Base-by-base conservation (phyloP, 768 basidiomycete genomes). In the Amanita pseudoporphyria region DNA sequence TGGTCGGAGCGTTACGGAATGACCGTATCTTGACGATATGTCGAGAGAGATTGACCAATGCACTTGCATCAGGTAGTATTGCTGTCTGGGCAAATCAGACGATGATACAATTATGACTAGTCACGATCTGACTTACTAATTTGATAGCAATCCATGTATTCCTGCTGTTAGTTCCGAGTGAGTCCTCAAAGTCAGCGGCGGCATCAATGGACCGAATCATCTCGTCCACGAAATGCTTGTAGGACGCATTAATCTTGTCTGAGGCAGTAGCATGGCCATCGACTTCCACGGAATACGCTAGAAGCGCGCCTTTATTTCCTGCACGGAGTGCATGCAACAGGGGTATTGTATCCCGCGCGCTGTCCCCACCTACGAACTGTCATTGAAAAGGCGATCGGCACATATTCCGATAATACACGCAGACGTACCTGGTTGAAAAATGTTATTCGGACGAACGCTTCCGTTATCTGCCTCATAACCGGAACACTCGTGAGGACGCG, bases 341-440 rank as follows among this genome's bases (percentile, higher is more conserved):
- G 1, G 87, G 82, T 4, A 87, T 55, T 6, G 83, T 77, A 14
- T 75, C 81, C 32, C 76, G 72, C 0, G 83, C 86, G 0, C 84
- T 84, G 52, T 94, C 91, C 3, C 87, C 92, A 0, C 92, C 91
- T 1, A 94, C 92, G 56, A 95, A 97, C 83, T 91, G 7, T 4
- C 26, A 7, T 46, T 5, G 2, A 36, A 19, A 46, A 12, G 41
- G 18, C 10, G 22, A 37, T 56, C 18, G 42, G 42, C 24, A 18
- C 21, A 9, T 13, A 30, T 24, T 38, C 22, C 36, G n/a, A 33
- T 33, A 49, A 31, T 12, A 33, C 24, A 56, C 16, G 13, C 12
- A 9, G 32, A 26, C 6, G 7, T 12, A 84, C 87, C 68, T 94
- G 92, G 40, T 78, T 73, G 58, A 92, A 95, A 69, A 96, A 95